Conservation (phyloP, 371 early-diverging fungal genomes). For the Lichtheimia hyalospora region DNA sequence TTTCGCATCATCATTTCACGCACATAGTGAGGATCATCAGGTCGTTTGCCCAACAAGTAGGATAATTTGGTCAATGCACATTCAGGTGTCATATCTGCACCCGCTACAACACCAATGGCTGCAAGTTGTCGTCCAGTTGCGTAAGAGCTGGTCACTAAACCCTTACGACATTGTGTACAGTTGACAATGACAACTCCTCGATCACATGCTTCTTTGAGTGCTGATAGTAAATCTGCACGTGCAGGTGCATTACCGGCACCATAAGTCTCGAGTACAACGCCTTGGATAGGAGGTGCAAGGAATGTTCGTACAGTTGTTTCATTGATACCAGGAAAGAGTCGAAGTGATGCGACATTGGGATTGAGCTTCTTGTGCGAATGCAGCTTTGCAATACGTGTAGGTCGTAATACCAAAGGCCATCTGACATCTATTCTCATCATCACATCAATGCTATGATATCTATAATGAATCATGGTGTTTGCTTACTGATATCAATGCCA, state of each 20-base stretch:
- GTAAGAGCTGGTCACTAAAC: conserved; percentile 88
- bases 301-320: conserved; percentile 85
- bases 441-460: background rate
- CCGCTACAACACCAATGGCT: conserved; percentile 87
- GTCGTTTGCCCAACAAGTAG: conserved; percentile 77
- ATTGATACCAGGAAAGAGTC: conserved; percentile 95
- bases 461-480: background rate
- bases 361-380: conserved; percentile 81
- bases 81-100: conserved; percentile 98
- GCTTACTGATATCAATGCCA: conserved; percentile 90
- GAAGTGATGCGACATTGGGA: conserved; percentile 85
- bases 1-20: conserved; percentile 80
- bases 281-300: conserved; percentile 82
- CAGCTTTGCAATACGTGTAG: conserved; percentile 83
- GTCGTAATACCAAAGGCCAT: conserved; percentile 88
- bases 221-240: conserved; percentile 77
- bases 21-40: conserved; percentile 62
- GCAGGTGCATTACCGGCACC: conserved; percentile 97
- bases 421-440: conserved; percentile 70
- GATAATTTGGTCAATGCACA: conserved; percentile 94
- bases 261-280: conserved; percentile 94
- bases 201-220: conserved; percentile 85
- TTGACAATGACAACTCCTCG: conserved; percentile 96
- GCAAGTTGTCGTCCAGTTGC: conserved; percentile 88
- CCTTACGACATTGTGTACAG: conserved; percentile 89